A percentile compares a stretch with the other conserved stretches of the same genome.
phyloP scores from a whole-genome alignment of 2,329 filamentous ascomycete genomes.

The Paecilomyces formosus region DNA sequence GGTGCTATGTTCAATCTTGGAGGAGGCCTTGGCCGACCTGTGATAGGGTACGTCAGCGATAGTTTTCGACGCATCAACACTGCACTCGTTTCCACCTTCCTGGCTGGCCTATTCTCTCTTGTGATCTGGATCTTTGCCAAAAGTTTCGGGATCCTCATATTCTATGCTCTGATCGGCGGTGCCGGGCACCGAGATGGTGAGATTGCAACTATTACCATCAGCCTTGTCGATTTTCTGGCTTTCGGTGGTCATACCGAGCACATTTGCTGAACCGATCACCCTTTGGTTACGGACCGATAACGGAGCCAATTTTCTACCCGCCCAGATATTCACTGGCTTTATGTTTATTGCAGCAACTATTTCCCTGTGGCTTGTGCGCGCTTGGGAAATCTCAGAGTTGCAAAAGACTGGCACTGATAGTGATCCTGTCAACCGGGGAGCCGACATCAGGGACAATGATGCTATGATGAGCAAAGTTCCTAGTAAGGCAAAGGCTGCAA shows the following conservation, averaged over 20 bases:
- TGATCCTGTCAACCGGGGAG: background rate
- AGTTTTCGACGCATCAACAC: constrained; percentile 56
- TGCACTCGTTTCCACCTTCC: constrained; percentile 47
- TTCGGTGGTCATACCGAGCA: constrained; percentile 3
- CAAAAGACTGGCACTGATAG: background rate
- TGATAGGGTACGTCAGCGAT: constrained; percentile 57
- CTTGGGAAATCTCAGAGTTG: too few species aligned
- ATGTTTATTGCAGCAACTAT: too few species aligned
- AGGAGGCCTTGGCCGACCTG: constrained; percentile 49
- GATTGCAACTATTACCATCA: too few species aligned
- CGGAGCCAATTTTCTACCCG: too few species aligned
- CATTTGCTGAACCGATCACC: constrained; percentile 2
- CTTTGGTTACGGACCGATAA: too few species aligned
- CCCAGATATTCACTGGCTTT: too few species aligned
- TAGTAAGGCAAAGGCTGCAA: too few species aligned
- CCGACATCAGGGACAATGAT: background rate
- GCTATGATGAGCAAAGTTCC: too few species aligned
- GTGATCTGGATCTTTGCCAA: constrained; percentile 56
- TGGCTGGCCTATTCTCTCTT: constrained; percentile 52
- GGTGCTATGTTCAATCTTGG: constrained; percentile 58
- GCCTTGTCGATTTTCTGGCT: background rate
- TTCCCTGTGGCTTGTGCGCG: too few species aligned
- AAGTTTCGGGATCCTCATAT: constrained; percentile 47
- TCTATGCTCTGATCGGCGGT: constrained; percentile 2
- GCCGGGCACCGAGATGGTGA: background rate